These are phyloP conservation scores for Artemisia princeps DNA, from an alignment of 140 eudicot species.

Conservation along the genomic window DNA sequence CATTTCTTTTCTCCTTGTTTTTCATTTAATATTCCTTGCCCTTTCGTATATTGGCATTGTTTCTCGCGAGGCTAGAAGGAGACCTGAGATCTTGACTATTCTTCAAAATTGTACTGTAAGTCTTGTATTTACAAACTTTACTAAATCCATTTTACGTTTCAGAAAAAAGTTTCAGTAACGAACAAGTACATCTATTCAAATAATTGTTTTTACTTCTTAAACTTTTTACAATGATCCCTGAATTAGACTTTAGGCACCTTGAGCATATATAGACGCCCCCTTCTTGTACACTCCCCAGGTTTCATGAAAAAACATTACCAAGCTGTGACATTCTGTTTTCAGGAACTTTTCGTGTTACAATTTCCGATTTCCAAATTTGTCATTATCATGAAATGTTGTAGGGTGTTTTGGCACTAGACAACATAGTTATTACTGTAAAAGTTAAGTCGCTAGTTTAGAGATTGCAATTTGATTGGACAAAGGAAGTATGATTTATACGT, in stretches of 20 bases:
- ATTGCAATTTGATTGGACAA: no score
- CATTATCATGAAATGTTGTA: constrained; percentile 4
- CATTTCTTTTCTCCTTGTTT: constrained; percentile 67
- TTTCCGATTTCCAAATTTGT: not conserved
- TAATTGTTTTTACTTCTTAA: not conserved
- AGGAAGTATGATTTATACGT: not conserved
- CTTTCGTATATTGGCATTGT: constrained; percentile 93
- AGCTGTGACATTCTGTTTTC: not conserved
- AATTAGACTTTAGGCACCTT: not conserved
- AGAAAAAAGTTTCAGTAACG: not conserved
- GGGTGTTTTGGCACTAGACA: not conserved
- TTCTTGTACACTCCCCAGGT: not conserved
- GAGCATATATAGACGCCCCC: not conserved
- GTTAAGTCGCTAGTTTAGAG: no score
- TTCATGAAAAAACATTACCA: not conserved
- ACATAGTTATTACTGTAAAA: no score
- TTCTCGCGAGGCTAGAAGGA: constrained; percentile 75
- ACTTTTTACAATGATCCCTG: not conserved
- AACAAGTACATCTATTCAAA: not conserved
- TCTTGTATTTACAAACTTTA: constrained; percentile 1
- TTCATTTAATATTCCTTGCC: constrained; percentile 67
- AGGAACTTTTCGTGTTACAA: not conserved
- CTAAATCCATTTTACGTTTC: not conserved
- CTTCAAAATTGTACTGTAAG: constrained; percentile 93
- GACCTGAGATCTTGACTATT: constrained; percentile 71